These are phyloP conservation scores for Wickerhamia fluorescens DNA, from an alignment of 805 yeast genomes.

Conservation along the genomic window DNA sequence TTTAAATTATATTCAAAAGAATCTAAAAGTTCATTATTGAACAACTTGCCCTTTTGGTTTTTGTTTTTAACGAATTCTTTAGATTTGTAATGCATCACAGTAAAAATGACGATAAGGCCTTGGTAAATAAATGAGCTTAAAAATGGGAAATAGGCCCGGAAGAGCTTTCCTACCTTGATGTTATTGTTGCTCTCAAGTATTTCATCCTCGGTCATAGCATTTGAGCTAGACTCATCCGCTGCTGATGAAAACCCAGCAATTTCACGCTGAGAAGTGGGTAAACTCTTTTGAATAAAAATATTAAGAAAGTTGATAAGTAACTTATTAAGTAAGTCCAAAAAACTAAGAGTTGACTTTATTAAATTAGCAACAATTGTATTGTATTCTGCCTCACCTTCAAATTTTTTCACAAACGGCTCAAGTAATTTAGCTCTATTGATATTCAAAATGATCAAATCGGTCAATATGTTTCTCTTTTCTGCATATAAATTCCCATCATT, in stretches of 20 bases:
- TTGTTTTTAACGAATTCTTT: conserved; percentile 24
- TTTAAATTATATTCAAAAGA: conserved; percentile 17
- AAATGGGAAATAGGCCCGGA: conserved; percentile 37
- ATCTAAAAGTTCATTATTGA: conserved; percentile 14
- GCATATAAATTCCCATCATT: conserved; percentile 14
- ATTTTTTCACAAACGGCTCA: conserved; percentile 41
- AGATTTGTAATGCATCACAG: conserved; percentile 39
- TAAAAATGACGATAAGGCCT: conserved; percentile 44
- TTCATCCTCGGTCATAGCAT: conserved; percentile 1
- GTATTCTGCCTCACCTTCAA: conserved; percentile 18
- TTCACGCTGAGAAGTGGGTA: too few species aligned
- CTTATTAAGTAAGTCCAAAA: conserved; percentile 26
- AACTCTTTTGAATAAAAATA: conserved; percentile 7
- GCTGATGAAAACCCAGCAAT: too few species aligned
- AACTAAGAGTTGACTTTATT: conserved; percentile 30
- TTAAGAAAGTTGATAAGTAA: conserved; percentile 26
- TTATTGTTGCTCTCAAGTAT: not conserved
- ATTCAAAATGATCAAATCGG: conserved; percentile 41
- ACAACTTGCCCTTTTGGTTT: conserved; percentile 6
- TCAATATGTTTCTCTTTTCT: conserved; percentile 28
- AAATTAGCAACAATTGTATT: conserved; percentile 30
- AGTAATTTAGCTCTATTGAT: conserved; percentile 46
- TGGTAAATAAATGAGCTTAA: conserved; percentile 44
- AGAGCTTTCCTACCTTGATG: conserved; percentile 25
- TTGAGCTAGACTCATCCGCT: conserved; percentile 3